Conservation (phyloP, 257 asterid species). For the Nicotiana knightiana region DNA sequence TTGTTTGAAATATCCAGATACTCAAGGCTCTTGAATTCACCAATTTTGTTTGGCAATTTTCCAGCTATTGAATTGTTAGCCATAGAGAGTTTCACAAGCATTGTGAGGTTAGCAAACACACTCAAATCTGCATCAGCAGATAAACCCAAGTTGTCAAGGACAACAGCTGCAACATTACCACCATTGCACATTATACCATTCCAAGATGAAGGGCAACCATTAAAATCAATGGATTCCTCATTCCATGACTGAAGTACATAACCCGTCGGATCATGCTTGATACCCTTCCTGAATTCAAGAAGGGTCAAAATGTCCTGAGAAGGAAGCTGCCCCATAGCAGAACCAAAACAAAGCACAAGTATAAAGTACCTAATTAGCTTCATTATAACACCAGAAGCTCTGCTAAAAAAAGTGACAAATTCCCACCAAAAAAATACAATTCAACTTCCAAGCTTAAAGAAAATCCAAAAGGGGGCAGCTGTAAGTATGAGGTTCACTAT, state of each 20-base stretch:
- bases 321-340: constrained; percentile 75
- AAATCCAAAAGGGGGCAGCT: background rate
- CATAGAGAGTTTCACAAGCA: constrained; percentile 85
- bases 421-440: constrained; percentile 1
- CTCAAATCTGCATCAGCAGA: constrained; percentile 68
- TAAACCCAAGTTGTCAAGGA: constrained; percentile 69
- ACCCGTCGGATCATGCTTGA: constrained; percentile 88
- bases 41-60: constrained; percentile 42
- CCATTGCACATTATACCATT: constrained; percentile 96
- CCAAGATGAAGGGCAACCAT: constrained; percentile 98
- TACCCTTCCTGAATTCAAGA: constrained; percentile 92
- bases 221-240: constrained; percentile 92
- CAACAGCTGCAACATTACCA: constrained; percentile 92
- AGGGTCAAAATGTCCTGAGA: constrained; percentile 80
- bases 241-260: constrained; percentile 87
- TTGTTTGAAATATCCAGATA: constrained; percentile 77
- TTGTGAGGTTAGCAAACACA: constrained; percentile 68
- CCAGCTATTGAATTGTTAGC: constrained; percentile 80
- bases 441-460: background rate
- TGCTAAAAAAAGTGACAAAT: background rate
- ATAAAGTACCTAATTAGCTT: constrained; percentile 46
- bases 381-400: constrained; percentile 36
- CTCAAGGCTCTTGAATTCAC: constrained; percentile 63
- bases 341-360: constrained; percentile 39
- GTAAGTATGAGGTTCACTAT: background rate